Percentiles rank a stretch among this genome's conserved stretches.
Conservation (phyloP, 2,329 filamentous ascomycete species). For the Phialophora chinensis region DNA sequence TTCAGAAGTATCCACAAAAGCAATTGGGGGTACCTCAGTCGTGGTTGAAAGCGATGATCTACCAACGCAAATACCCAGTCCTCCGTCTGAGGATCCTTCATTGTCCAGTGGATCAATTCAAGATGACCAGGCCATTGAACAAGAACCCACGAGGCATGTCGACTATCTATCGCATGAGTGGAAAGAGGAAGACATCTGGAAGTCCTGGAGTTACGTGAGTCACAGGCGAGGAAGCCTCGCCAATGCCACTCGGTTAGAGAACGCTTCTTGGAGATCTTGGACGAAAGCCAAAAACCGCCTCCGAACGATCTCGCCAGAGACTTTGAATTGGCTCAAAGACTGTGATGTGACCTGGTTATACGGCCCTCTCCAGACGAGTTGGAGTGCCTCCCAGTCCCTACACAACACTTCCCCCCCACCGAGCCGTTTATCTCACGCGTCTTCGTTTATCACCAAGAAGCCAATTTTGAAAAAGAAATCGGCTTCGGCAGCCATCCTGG, state of each 20-base stretch:
- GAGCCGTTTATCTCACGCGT: conserved; percentile 64
- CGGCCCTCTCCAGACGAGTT: conserved; percentile 77
- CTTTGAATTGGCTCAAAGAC: conserved; percentile 95
- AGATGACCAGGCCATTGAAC: conserved; percentile 78
- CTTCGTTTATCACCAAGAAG: conserved; percentile 77
- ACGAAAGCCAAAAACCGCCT: conserved; percentile 88
- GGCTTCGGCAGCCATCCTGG: conserved; percentile 94
- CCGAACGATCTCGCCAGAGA: conserved; percentile 86
- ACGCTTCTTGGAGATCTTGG: conserved; percentile 97
- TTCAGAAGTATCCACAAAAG: conserved; percentile 17
- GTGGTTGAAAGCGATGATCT: conserved; percentile 41
- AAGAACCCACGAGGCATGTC: conserved; percentile 83
- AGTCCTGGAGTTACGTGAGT: conserved; percentile 92
- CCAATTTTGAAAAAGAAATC: conserved; percentile 96
- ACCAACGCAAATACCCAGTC: conserved; percentile 46
- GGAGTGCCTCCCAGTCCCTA: conserved; percentile 54
- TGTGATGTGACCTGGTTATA: conserved; percentile 98
- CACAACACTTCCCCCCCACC: conserved; percentile 54
- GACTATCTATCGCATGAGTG: conserved; percentile 94
- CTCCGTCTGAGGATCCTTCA: conserved; percentile 65
- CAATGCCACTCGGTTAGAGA: conserved; percentile 83
- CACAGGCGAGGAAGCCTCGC: conserved; percentile 78
- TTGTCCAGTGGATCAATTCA: conserved; percentile 67
- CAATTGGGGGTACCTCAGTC: conserved; percentile 42
- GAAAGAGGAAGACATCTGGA: conserved; percentile 96